These are phyloP conservation scores for Knoxia roxburghii DNA, from an alignment of 257 asterid genomes.

Conservation along the genomic window DNA sequence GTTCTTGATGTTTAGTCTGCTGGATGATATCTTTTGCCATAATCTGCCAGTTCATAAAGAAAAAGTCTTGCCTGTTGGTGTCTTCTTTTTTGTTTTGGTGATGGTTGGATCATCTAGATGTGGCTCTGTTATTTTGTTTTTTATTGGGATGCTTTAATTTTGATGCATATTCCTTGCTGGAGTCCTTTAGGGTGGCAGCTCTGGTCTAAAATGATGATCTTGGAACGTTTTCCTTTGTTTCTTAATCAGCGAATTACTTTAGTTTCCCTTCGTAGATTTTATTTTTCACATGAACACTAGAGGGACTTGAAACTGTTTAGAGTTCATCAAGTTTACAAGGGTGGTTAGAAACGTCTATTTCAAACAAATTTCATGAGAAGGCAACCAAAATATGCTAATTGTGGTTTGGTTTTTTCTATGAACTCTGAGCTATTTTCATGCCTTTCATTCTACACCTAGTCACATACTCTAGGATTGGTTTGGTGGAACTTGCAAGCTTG, in stretches of 20 bases:
- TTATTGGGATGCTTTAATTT: slow-evolving; percentile 1
- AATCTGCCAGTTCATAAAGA: not conserved
- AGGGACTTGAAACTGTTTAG: not conserved
- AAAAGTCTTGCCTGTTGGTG: not conserved
- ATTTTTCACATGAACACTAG: not conserved
- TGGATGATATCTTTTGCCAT: not conserved
- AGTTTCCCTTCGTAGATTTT: not conserved
- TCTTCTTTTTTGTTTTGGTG: not conserved
- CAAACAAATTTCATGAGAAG: not conserved
- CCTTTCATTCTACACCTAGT: not conserved
- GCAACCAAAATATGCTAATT: not conserved
- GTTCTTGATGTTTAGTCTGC: not conserved
- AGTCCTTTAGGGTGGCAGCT: not conserved
- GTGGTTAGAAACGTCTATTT: not conserved
- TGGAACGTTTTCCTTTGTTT: not conserved
- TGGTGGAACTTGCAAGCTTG: not conserved
- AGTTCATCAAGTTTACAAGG: not conserved
- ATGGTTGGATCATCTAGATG: not conserved
- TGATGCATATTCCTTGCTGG: not conserved
- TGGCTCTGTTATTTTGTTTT: not conserved
- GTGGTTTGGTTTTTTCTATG: not conserved
- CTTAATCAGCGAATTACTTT: not conserved
- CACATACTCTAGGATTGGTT: not conserved
- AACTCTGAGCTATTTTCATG: too few relatives aligned
- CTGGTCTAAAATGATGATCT: not conserved